Evolutionary conservation across 1,284 basidiomycete species (phyloP).

Genomic region (Bjerkandera adusta): DNA sequence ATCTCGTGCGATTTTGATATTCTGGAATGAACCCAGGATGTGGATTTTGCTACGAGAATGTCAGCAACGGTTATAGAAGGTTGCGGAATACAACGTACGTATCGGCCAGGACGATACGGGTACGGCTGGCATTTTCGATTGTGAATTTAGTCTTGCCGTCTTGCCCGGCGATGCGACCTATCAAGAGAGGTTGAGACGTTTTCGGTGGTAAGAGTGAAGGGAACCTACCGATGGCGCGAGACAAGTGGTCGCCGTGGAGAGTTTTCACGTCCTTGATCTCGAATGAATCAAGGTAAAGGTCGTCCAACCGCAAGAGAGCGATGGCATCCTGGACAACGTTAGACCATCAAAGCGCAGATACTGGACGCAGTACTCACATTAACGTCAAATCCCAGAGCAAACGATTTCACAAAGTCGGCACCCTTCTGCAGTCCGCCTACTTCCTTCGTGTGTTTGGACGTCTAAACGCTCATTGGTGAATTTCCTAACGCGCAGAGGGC

Average conservation of each 20-base stretch:
- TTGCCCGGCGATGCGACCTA: slow-evolving; percentile 95
- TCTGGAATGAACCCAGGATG: slow-evolving; percentile 92
- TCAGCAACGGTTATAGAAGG: slow-evolving; percentile 4
- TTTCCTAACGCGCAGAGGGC: too few relatives aligned
- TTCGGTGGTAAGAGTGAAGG: neutral
- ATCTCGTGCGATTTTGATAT: slow-evolving; percentile 96
- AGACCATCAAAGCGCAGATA: slow-evolving; percentile 5
- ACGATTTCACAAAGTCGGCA: slow-evolving; percentile 98
- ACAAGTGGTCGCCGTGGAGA: slow-evolving; percentile 94
- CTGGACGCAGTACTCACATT: slow-evolving; percentile 55
- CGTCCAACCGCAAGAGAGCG: slow-evolving; percentile 92
- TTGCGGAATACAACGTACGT: slow-evolving; percentile 57
- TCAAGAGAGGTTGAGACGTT: slow-evolving; percentile 4
- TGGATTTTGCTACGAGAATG: slow-evolving; percentile 75
- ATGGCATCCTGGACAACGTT: slow-evolving; percentile 83
- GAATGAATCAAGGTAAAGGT: slow-evolving; percentile 97
- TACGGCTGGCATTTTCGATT: slow-evolving; percentile 95
- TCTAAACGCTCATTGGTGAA: slow-evolving; percentile 46
- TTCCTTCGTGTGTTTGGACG: slow-evolving; percentile 92
- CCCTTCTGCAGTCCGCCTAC: slow-evolving; percentile 93
- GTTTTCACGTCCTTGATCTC: slow-evolving; percentile 99
- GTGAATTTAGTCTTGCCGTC: slow-evolving; percentile 99
- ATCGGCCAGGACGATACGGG: slow-evolving; percentile 95
- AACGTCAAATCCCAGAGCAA: slow-evolving; percentile 91
- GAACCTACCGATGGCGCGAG: slow-evolving; percentile 83